Evolutionary conservation across 345 rosid species (phyloP).

Genomic region (Syzygium jambos): DNA sequence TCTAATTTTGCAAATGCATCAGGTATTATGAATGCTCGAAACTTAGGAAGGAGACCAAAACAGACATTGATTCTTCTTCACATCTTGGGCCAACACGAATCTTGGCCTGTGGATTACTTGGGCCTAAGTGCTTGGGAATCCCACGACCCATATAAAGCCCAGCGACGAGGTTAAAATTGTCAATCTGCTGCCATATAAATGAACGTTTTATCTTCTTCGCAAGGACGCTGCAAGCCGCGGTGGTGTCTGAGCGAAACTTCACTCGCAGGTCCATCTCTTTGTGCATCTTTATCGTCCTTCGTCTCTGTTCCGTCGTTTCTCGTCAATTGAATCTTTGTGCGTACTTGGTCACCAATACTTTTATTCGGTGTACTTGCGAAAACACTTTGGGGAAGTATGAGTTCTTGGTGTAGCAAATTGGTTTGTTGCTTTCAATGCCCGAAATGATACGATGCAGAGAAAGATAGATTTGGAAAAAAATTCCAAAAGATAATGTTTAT

Average conservation of each 20-base stretch:
- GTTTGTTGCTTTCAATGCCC: not conserved
- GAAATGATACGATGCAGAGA: not conserved
- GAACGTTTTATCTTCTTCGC: fast-evolving
- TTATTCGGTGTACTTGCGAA: not conserved
- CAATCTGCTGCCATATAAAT: not conserved
- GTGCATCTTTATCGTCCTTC: not conserved
- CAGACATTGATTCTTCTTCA: not conserved
- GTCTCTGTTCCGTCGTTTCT: not conserved
- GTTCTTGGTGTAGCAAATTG: not conserved
- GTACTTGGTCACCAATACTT: fast-evolving
- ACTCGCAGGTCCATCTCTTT: not conserved
- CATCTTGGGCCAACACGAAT: not conserved
- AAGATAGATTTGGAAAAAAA: conserved; percentile 45
- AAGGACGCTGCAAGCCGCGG: not conserved
- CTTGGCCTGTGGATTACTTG: not conserved
- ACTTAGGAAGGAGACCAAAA: not conserved
- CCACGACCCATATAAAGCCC: not conserved
- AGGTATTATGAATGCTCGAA: not conserved
- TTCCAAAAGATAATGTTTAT: no score
- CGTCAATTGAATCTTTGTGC: not conserved
- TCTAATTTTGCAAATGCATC: not conserved
- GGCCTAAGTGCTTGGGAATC: not conserved
- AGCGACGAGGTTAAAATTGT: fast-evolving
- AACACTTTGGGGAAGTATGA: not conserved
- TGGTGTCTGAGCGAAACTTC: not conserved